Evolutionary conservation across 345 rosid species (phyloP).

Genomic region (Moricandia moricandioides): DNA sequence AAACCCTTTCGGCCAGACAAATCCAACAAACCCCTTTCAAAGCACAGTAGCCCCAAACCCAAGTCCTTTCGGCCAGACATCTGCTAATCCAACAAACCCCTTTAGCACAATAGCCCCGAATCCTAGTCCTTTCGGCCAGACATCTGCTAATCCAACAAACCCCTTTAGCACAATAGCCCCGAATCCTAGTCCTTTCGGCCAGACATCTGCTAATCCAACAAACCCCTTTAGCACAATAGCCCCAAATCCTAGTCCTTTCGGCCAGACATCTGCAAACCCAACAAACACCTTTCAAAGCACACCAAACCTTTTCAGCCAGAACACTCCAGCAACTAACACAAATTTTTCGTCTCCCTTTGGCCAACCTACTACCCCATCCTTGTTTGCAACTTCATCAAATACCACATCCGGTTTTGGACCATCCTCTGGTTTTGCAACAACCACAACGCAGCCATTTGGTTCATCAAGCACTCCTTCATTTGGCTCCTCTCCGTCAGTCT

Average conservation of each 20-base stretch:
- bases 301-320: slow-evolving; percentile 52
- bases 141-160: slow-evolving; percentile 55
- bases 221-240: slow-evolving; percentile 47
- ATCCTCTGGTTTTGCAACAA: slow-evolving; percentile 51
- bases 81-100: slow-evolving; percentile 54
- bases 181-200: slow-evolving; percentile 45
- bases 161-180: slow-evolving; percentile 46
- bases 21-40: slow-evolving; percentile 55
- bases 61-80: slow-evolving; percentile 41
- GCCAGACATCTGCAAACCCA: slow-evolving; percentile 56
- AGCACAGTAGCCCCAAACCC: slow-evolving; percentile 41
- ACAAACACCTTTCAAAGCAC: slow-evolving; percentile 51
- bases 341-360: slow-evolving; percentile 38
- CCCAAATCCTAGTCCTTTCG: slow-evolving; percentile 41
- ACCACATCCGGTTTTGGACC: slow-evolving; percentile 44
- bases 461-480: slow-evolving; percentile 49
- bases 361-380: slow-evolving; percentile 40
- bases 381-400: slow-evolving; percentile 52
- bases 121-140: slow-evolving; percentile 39
- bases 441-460: slow-evolving; percentile 46
- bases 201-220: slow-evolving; percentile 53
- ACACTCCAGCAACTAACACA: slow-evolving; percentile 44
- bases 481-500: slow-evolving; percentile 51
- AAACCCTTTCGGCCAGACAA: slow-evolving; percentile 43
- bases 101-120: slow-evolving; percentile 49